These are phyloP conservation scores for Kodamaea neixiangensis DNA, from an alignment of 805 yeast species.

Conservation along the genomic window DNA sequence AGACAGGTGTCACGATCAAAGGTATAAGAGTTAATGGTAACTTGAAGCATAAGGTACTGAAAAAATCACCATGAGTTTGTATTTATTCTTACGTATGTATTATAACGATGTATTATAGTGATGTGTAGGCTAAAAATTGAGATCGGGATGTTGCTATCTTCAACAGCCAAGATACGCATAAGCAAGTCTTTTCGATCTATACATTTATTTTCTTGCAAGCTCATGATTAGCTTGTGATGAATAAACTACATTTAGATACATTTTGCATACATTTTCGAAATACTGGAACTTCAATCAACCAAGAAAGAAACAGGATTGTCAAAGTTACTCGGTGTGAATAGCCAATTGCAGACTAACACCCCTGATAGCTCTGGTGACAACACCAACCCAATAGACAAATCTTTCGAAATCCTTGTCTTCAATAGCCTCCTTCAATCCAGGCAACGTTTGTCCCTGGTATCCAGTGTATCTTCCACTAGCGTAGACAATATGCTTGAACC, in stretches of 20 bases:
- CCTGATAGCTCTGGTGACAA: conserved; percentile 39
- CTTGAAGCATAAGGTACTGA: conserved; percentile 11
- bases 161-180: too few relatives aligned
- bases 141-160: too few relatives aligned
- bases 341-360: conserved; percentile 21
- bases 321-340: conserved; percentile 2
- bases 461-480: conserved; percentile 61
- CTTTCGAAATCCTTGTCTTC: conserved; percentile 47
- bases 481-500: conserved; percentile 66
- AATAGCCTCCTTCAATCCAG: conserved; percentile 60
- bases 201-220: too few relatives aligned
- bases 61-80: conserved; percentile 8
- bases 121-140: not conserved
- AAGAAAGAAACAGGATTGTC: too few relatives aligned
- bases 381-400: conserved; percentile 45
- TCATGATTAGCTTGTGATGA: too few relatives aligned
- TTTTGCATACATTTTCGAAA: too few relatives aligned
- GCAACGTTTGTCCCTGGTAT: conserved; percentile 51
- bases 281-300: too few relatives aligned
- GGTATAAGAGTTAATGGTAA: conserved; percentile 44
- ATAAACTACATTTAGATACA: too few relatives aligned
- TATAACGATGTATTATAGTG: conserved; percentile 5
- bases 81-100: not conserved
- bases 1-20: conserved; percentile 45
- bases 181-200: too few relatives aligned